Percentiles rank a stretch among this genome's conserved stretches.
Evolutionary conservation across 176 grass and related monocot species (phyloP).

Genomic region (Triticum aestivum): IWGSC_CS_RefSeq_v2.1 NC_057794.1:580373069-580373568

Average conservation of each 20-base stretch:
- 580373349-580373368: not conserved
- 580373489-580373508: slow-evolving; percentile 43
- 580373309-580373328: slow-evolving; percentile 25
- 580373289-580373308: slow-evolving; percentile 21
- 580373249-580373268: not conserved
- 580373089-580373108: not conserved
- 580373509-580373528: slow-evolving; percentile 27
- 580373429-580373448: slow-evolving; percentile 21
- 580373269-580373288: not conserved
- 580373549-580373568: slow-evolving; percentile 33
- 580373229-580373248: not conserved
- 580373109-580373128: not conserved
- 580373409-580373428: slow-evolving; percentile 29
- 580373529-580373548: slow-evolving; percentile 12
- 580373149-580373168: not conserved
- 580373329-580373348: slow-evolving; percentile 10
- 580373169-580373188: not conserved
- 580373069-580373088: slow-evolving; percentile 26
- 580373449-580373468: slow-evolving; percentile 40
- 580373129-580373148: not conserved
- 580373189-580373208: not conserved
- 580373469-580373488: slow-evolving; percentile 30
- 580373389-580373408: not conserved
- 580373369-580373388: not conserved
- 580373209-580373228: not conserved